These are phyloP conservation scores for Penicillium sp. DNA, from an alignment of 2,329 filamentous ascomycete genomes.

Conservation along the genomic window DNA sequence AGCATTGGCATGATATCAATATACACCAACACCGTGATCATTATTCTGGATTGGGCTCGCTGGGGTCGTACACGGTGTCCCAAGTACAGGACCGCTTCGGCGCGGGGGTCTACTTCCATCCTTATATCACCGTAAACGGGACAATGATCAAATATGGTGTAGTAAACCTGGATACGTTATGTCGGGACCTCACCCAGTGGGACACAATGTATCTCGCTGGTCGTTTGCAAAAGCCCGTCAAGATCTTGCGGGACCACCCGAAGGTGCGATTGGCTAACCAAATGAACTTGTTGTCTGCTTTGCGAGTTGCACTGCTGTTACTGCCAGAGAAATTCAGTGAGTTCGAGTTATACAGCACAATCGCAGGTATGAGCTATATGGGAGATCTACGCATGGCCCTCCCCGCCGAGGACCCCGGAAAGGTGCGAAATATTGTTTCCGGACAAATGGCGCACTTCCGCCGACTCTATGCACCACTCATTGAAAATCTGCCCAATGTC, in stretches of 20 bases:
- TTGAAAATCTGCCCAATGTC: constrained; percentile 87
- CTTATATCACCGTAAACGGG: constrained; percentile 89
- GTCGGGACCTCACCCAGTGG: constrained; percentile 83
- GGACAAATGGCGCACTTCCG: constrained; percentile 91
- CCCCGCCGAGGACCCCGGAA: constrained; percentile 84
- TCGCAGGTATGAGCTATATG: constrained; percentile 88
- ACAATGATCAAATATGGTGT: constrained; percentile 98
- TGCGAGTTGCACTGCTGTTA: constrained; percentile 84
- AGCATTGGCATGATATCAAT: constrained; percentile 97
- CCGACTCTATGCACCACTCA: constrained; percentile 81
- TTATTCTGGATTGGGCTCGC: constrained; percentile 78
- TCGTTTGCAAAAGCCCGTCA: constrained; percentile 93
- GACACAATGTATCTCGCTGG: constrained; percentile 95
- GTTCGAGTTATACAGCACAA: constrained; percentile 81
- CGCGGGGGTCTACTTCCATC: constrained; percentile 96
- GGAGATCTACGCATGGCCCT: constrained; percentile 95
- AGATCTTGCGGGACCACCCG: constrained; percentile 92
- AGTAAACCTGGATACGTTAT: constrained; percentile 87
- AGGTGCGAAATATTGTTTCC: constrained; percentile 90
- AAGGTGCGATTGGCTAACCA: constrained; percentile 92
- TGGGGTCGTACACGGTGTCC: constrained; percentile 83
- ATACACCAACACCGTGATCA: constrained; percentile 83
- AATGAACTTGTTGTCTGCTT: constrained; percentile 86
- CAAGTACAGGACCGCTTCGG: constrained; percentile 83
- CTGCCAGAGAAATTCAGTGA: constrained; percentile 83